phyloP scores from a whole-genome alignment of 495 filamentous ascomycete species.

The Penicillium taxi region DNA sequence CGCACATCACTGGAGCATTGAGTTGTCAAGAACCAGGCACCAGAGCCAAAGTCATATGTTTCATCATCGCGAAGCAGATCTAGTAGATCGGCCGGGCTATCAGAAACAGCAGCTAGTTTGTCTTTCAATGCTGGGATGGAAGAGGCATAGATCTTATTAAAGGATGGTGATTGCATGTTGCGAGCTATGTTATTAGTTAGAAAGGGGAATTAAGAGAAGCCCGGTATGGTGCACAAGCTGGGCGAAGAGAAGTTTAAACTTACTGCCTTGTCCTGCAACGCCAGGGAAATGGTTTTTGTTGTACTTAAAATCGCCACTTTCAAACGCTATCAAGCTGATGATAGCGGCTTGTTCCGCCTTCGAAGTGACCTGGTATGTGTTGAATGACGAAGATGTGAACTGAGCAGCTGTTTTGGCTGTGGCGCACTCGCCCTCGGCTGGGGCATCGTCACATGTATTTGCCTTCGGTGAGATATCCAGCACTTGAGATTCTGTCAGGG shows the following conservation, averaged over 20 bases:
- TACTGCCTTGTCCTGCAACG: constrained; percentile 61
- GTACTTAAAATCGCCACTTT: constrained; percentile 60
- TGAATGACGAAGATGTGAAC: constrained; percentile 47
- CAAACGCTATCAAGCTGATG: constrained; percentile 56
- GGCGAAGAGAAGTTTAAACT: constrained; percentile 9
- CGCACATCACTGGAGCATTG: constrained; percentile 49
- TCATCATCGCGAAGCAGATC: constrained; percentile 50
- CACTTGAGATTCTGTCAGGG: constrained; percentile 40
- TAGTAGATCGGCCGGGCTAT: constrained; percentile 42
- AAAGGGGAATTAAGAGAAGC: background rate
- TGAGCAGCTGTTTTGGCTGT: constrained; percentile 56
- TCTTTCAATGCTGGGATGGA: constrained; percentile 43
- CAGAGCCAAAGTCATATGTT: constrained; percentile 61
- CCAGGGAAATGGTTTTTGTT: constrained; percentile 59
- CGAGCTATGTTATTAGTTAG: constrained; percentile 30
- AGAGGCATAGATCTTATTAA: constrained; percentile 55
- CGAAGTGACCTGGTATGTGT: constrained; percentile 45
- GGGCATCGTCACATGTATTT: constrained; percentile 36
- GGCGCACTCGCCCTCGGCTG: constrained; percentile 51
- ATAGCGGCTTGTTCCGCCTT: constrained; percentile 55
- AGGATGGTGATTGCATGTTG: constrained; percentile 64
- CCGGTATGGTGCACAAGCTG: background rate
- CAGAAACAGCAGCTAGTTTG: constrained; percentile 27
- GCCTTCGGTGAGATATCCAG: constrained; percentile 47
- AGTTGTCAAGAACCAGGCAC: constrained; percentile 64